These are phyloP conservation scores for Corymbia calophylla DNA, from an alignment of 441 rosid genomes.

Conservation along the genomic window DNA sequence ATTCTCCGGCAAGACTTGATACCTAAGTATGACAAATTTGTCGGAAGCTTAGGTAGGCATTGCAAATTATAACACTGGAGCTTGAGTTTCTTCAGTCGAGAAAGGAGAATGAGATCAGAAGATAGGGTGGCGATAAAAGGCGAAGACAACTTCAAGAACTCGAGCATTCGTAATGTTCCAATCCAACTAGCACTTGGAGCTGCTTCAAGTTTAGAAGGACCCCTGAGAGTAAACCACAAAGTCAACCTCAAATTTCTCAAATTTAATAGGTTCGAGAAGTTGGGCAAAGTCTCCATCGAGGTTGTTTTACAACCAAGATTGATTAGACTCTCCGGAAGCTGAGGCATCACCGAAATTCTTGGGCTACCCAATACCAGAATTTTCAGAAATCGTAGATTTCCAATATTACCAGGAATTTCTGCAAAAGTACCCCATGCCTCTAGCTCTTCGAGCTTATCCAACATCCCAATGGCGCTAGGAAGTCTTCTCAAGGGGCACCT, in stretches of 20 bases:
- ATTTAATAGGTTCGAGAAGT: neutral
- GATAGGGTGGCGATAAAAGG: neutral
- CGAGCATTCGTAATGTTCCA: neutral
- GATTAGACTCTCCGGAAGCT: neutral
- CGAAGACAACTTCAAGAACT: neutral
- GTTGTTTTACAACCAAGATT: neutral
- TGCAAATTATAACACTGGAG: neutral
- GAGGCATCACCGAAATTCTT: accelerated
- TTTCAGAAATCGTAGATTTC: neutral
- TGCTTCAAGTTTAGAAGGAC: neutral
- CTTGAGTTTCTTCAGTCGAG: neutral
- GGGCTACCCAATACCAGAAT: accelerated
- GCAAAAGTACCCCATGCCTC: neutral
- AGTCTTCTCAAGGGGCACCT: accelerated
- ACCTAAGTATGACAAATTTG: neutral
- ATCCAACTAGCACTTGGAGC: neutral
- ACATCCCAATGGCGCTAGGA: accelerated
- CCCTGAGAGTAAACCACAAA: accelerated
- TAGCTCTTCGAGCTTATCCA: neutral
- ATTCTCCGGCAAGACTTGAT: neutral
- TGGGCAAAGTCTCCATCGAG: neutral
- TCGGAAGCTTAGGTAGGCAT: neutral
- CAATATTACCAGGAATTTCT: neutral
- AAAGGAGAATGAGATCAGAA: neutral
- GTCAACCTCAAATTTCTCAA: neutral